A percentile compares a stretch with the other conserved stretches of the same genome.
phyloP scores from a whole-genome alignment of 805 yeast genomes.

The Candida coleopterorum region DNA sequence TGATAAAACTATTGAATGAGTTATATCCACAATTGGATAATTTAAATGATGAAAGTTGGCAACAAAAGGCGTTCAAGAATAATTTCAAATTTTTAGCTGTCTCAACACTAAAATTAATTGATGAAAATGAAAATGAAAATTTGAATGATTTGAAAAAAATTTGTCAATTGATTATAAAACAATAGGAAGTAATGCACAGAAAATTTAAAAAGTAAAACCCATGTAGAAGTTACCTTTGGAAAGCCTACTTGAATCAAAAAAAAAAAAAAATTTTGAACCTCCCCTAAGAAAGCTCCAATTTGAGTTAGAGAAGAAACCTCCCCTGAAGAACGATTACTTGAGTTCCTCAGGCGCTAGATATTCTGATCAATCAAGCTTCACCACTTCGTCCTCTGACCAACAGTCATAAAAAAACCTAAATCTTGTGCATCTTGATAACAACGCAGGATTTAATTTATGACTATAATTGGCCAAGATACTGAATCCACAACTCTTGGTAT shows the following conservation, averaged over 20 bases:
- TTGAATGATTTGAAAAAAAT: background rate
- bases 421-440: constrained; percentile 89
- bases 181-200: no score
- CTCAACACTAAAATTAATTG: constrained; percentile 9
- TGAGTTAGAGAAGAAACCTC: no score
- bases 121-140: background rate
- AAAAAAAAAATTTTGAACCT: no score
- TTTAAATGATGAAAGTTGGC: background rate
- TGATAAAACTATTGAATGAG: constrained; percentile 7
- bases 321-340: no score
- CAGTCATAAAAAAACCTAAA: no score
- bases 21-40: constrained; percentile 5
- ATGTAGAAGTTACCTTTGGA: no score
- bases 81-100: constrained; percentile 31
- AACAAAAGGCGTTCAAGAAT: constrained; percentile 8
- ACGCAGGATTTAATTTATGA: constrained; percentile 92
- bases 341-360: no score
- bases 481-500: constrained; percentile 91
- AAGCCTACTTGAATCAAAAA: no score
- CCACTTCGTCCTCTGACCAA: no score
- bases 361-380: no score
- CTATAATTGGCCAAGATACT: constrained; percentile 95
- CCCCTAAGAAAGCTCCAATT: no score
- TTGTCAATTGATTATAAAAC: background rate
- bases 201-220: no score